Evolutionary conservation across 2,329 filamentous ascomycete genomes (phyloP), one percentile per base, ranked within the genome.

Genomic region (Fusarium sulawesiense): DNA sequence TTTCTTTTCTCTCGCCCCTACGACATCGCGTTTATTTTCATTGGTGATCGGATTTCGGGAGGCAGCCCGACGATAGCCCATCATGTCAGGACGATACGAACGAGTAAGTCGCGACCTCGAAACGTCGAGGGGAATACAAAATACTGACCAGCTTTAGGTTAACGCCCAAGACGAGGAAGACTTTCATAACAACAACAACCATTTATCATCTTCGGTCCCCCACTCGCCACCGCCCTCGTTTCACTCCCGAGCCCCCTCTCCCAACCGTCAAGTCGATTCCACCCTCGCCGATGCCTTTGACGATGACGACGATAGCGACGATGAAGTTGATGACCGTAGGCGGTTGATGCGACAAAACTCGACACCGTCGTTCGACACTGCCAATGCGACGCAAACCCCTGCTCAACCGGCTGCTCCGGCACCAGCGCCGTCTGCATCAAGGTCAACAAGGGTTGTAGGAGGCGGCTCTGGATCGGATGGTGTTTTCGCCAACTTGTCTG

Each of bases 251-350:
- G 86, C 91, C 32, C 93, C 93, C 82, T 82, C 85, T 84, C 79
- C 74, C 50, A 80, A 79, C 57, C 79, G 76, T 66, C 79, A 75
- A 11, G 91, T 93, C 65, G 90, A 97, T 75, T 86, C 92, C 66
- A 91, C 93, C n/a, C 87, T 99, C 16, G 93, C 93, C 73, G 95
- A 98, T 78, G 94, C 96, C 1, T 99, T 99, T 79, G 95, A 93
- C 78, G 89, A 92, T 76, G 92, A 92, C 72, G 92, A 91, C 67
- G 93, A 91, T 66, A 90, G 90, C 76, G 92, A 92, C 59, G 92
- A 92, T 60, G 78, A 81, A 41, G 85, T 87, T 61, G 93, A 97
- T 78, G 93, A 97, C 80, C 88, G 94, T 73, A 93, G 96, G 81
- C 89, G 94, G 71, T 82, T 98, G 75, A 94, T 98, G 84, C 90